Evolutionary conservation across 345 rosid genomes (phyloP), one percentile per base, ranked within the genome.

Genomic region (Euphorbia tirucalli): DNA sequence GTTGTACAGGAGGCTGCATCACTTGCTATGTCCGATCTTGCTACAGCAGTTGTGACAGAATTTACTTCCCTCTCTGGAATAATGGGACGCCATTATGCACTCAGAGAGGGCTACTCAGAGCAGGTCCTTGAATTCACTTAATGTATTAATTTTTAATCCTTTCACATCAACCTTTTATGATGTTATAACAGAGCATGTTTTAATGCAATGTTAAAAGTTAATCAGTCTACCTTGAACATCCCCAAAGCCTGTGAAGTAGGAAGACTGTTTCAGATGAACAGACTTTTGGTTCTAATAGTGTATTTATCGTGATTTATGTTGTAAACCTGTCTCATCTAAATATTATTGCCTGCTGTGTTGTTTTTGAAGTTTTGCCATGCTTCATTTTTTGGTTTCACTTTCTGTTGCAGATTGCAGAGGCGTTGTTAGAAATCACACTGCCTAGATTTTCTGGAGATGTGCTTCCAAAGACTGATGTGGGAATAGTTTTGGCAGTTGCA

Each of bases 61-160:
- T 94, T 94, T 80, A 89, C 98, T 70, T 70, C 96, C 41, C 91
- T 94, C 35, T 87, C 98, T 15, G 98, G 98, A 77, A 85, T 87
- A 80, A 94, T 94, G 98, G 98, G 89, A 55, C 87, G 95, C 65
- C 97, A 94, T 85, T 92, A 92, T 84, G 98, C 98, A 75, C 92
- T 90, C 54, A 79, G 93, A 83, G 97, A 90, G 80, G 97, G 97
- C 79, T 90, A 85, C 77, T 85, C 92, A 74, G 85, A 83, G 75
- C 86, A 91, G 97, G 98, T 94, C 76, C 61, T 69, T 82, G 57
- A 57, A 71, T 71, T 24, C 54, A 57, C 70, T 65, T 59, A n/a
- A 68, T 59, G 24, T 39, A 9, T 48, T 6, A 49, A 2, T 22
- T 49, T 18, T 25, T 74, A 68, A n/a, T 4, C 64, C 21, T 31